phyloP scores from a whole-genome alignment of 805 yeast species.

The Metschnikowia matae region DNA sequence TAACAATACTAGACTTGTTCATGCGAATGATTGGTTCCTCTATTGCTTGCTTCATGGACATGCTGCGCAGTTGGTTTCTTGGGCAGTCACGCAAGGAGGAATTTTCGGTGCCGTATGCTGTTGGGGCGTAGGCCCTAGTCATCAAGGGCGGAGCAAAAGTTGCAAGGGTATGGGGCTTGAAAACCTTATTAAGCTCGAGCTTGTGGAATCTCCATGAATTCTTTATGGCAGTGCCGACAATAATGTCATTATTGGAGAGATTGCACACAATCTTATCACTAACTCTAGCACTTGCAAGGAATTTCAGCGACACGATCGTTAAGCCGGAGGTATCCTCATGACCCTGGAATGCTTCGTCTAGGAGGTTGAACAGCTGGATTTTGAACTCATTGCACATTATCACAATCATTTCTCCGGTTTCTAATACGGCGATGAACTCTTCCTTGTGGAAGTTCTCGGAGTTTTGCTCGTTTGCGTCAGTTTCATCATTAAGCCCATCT shows the following conservation, averaged over 20 bases:
- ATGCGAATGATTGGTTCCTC: slow-evolving; percentile 8
- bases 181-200: slow-evolving; percentile 22
- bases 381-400: slow-evolving; percentile 50
- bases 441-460: slow-evolving; percentile 24
- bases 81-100: background rate
- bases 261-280: slow-evolving; percentile 65
- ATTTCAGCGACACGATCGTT: slow-evolving; percentile 49
- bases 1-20: slow-evolving; percentile 41
- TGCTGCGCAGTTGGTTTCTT: background rate
- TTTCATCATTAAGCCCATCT: background rate
- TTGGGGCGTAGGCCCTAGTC: slow-evolving; percentile 9
- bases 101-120: background rate
- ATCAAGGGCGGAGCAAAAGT: slow-evolving; percentile 17
- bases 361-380: slow-evolving; percentile 26
- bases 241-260: slow-evolving; percentile 45
- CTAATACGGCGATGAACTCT: slow-evolving; percentile 52
- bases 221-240: slow-evolving; percentile 62
- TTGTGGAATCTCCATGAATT: slow-evolving; percentile 60
- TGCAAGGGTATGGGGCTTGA: slow-evolving; percentile 7
- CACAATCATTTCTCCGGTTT: slow-evolving; percentile 47
- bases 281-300: slow-evolving; percentile 65
- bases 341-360: slow-evolving; percentile 19
- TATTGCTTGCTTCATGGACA: background rate
- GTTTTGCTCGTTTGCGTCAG: background rate
- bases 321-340: slow-evolving; percentile 6